A percentile compares a stretch with the other conserved stretches of the same genome.
phyloP scores from a whole-genome alignment of 2,329 filamentous ascomycete genomes.

The Exophiala aquamarina region DNA sequence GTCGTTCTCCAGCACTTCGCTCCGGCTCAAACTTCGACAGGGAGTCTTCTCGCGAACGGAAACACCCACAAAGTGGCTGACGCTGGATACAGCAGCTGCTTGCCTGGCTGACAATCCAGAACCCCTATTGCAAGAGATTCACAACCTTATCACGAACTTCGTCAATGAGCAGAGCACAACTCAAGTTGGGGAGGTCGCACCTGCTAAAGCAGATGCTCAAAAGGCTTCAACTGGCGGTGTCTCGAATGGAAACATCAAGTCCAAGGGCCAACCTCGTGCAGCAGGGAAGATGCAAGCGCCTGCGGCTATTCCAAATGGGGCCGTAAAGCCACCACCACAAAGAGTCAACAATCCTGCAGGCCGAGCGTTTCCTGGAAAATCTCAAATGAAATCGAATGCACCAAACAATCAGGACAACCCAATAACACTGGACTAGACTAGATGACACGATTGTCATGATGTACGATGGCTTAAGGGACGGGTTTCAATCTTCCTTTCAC shows the following conservation, averaged over 20 bases:
- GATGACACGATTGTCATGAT: too few relatives aligned
- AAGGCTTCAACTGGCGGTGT: neutral
- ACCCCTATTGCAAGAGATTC: conserved; percentile 21
- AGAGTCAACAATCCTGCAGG: conserved; percentile 1
- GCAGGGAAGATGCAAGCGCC: conserved; percentile 1
- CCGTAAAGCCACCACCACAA: conserved; percentile 4
- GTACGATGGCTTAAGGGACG: too few relatives aligned
- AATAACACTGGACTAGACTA: conserved; percentile 1
- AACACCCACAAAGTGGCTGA: conserved; percentile 19
- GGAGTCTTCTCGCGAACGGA: conserved; percentile 22
- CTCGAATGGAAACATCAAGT: neutral
- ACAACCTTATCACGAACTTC: conserved; percentile 22
- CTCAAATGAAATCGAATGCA: neutral
- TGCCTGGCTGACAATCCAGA: conserved; percentile 23
- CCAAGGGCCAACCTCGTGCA: conserved; percentile 1
- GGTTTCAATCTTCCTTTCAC: too few relatives aligned
- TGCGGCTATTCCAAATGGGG: conserved; percentile 2
- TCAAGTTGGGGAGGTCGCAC: conserved; percentile 3
- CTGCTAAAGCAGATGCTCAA: neutral
- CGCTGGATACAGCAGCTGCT: conserved; percentile 22
- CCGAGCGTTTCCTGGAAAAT: neutral
- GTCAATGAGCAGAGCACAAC: conserved; percentile 13
- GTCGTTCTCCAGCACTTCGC: conserved; percentile 20
- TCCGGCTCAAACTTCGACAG: conserved; percentile 22
- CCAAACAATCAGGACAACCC: conserved; percentile 4